Evolutionary conservation across 345 rosid genomes (phyloP), one percentile per base, ranked within the genome.

Genomic region (Clausena lansium): DNA sequence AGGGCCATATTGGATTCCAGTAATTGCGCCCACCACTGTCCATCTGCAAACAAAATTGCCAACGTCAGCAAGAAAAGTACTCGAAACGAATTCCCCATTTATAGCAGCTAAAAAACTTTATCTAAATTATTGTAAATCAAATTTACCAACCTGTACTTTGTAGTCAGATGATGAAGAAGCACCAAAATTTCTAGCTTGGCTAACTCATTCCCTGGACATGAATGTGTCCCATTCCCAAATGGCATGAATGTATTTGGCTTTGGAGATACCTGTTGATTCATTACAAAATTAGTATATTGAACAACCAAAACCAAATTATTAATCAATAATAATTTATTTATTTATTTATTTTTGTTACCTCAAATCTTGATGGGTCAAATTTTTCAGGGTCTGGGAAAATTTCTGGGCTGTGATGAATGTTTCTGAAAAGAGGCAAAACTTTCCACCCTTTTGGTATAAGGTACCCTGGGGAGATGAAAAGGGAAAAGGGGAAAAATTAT

Each of bases 371-470:
- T 22, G 97, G 98, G 81, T 94, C 93, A 81, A 94, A 94, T 76
- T 84, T 86, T 13, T 84, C 83, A 4, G 98, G 98, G 79, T 91
- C 85, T 4, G 85, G 58, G 73, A 88, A 94, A n/a, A 82, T 84
- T 30, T 90, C 93, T 9, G 95, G 88, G 83, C 71, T 90, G 83
- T 93, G 98, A 80, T 94, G 98, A 80, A 94, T 93, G 86, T 84
- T 94, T 81, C 95, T 88, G 79, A 94, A 94, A 57, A 91, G 89
- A 22, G 98, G 98, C 61, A 94, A 79, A 11, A 93, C 97, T 83
- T 94, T 94, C 98, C 98, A 94, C 54, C 98, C 98, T 87, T 89
- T 94, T 9, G 98, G 98, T 57, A 94, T 94, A 9, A 94, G 85
- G 74, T 89, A 94, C 11, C 97, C 97, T 94, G 88, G 20, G 74